Evolutionary conservation across 2,329 filamentous ascomycete genomes (phyloP).

Genomic region (Dothideomycetidae sp.): DNA sequence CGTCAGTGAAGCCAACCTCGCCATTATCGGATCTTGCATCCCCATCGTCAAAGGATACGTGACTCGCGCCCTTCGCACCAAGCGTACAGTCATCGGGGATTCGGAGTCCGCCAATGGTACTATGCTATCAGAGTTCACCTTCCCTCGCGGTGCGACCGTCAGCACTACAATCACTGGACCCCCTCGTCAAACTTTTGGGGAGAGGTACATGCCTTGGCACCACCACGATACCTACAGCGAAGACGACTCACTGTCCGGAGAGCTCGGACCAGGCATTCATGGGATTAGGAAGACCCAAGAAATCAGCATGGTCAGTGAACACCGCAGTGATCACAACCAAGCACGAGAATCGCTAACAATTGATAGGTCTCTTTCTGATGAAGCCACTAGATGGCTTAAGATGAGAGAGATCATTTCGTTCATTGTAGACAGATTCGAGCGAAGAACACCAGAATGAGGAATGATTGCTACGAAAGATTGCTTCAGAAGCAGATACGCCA

Average conservation of each 20-base stretch:
- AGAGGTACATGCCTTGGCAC: conserved; percentile 1
- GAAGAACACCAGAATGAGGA: too few species aligned
- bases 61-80: conserved; percentile 15
- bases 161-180: conserved; percentile 4
- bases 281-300: conserved; percentile 8
- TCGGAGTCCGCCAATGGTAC: neutral
- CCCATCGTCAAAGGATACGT: conserved; percentile 18
- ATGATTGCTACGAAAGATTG: too few species aligned
- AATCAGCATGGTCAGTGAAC: neutral
- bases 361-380: too few species aligned
- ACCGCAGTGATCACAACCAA: too few species aligned
- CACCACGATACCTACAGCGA: conserved; percentile 5
- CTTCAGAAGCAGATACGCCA: too few species aligned
- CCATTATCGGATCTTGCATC: conserved; percentile 18
- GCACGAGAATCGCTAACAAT: too few species aligned
- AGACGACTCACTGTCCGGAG: conserved; percentile 1
- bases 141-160: neutral
- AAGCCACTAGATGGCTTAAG: too few species aligned
- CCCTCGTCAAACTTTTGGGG: neutral
- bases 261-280: neutral
- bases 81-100: neutral
- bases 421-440: too few species aligned
- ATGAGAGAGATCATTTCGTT: too few species aligned
- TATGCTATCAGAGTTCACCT: conserved; percentile 5
- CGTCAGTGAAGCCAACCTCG: conserved; percentile 18